Evolutionary conservation across 73 alveolate genomes (phyloP).

Genomic region (Tetrahymena thermophila): DNA sequence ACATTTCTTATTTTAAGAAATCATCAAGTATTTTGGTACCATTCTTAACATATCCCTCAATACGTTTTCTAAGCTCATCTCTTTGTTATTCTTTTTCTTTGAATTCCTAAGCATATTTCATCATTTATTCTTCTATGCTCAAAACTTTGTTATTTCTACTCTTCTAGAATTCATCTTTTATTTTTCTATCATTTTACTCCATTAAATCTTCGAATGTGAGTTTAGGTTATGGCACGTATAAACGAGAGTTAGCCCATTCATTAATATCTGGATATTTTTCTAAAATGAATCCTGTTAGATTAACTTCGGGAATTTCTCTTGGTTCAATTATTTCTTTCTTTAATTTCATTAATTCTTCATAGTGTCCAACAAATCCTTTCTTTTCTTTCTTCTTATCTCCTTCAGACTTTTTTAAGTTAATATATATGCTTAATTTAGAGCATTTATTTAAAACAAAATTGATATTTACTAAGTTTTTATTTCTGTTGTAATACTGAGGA

Average conservation of each 20-base stretch:
- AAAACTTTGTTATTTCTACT: not conserved
- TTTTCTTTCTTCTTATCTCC: not conserved
- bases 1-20: not conserved
- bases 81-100: not conserved
- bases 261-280: not conserved
- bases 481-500: not conserved
- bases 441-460: no score
- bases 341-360: not conserved
- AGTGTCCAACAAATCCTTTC: not conserved
- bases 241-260: not conserved
- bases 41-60: not conserved
- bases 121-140: not conserved
- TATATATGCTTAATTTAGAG: not conserved
- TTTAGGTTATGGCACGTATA: not conserved
- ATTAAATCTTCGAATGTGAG: not conserved
- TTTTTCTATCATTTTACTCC: not conserved
- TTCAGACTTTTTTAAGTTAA: not conserved
- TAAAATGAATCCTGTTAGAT: not conserved
- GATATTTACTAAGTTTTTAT: not conserved
- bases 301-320: not conserved
- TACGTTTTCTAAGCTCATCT: not conserved
- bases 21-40: not conserved
- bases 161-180: not conserved
- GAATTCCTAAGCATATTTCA: not conserved
- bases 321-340: not conserved